These are phyloP conservation scores for Fusarium pilosicola DNA, from an alignment of 2,329 filamentous ascomycete genomes.

Conservation along the genomic window DNA sequence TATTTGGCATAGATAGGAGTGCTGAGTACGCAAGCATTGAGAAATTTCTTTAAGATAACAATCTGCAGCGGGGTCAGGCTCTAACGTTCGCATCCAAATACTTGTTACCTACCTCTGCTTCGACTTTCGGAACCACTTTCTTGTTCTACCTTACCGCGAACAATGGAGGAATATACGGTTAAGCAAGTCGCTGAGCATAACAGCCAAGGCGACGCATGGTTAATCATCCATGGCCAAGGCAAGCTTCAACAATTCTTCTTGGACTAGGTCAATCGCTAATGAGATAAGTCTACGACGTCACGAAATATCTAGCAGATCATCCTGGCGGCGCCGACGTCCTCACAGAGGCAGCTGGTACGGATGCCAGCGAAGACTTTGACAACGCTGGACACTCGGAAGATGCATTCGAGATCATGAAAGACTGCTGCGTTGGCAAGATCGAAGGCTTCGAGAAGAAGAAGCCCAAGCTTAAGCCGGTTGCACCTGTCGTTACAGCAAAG, in stretches of 20 bases:
- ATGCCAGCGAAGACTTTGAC: conserved; percentile 83
- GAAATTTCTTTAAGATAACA: not conserved
- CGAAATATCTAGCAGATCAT: conserved; percentile 67
- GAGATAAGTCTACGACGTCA: conserved; percentile 64
- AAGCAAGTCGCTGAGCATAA: conserved; percentile 16
- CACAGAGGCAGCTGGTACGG: conserved; percentile 79
- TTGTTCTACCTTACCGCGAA: rapidly evolving
- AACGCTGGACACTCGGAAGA: conserved; percentile 84
- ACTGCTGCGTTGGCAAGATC: conserved; percentile 51
- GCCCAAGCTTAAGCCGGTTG: conserved; percentile 22
- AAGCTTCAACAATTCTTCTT: not conserved
- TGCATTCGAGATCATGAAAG: conserved; percentile 55
- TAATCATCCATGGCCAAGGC: conserved; percentile 3
- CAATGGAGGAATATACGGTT: not conserved
- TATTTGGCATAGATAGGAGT: no score
- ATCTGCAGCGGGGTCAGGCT: not conserved
- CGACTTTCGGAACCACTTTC: no score
- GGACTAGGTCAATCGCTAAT: rapidly evolving
- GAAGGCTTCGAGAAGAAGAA: conserved; percentile 42
- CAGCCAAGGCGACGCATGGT: not conserved
- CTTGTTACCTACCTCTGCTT: no score
- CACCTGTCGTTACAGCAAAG: not conserved
- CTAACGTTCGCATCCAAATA: not conserved
- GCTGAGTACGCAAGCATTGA: no score
- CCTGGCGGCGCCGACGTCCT: conserved; percentile 82